These are phyloP conservation scores for Aspergillus tamarii DNA, from an alignment of 2,329 filamentous ascomycete species.

Conservation along the genomic window DNA sequence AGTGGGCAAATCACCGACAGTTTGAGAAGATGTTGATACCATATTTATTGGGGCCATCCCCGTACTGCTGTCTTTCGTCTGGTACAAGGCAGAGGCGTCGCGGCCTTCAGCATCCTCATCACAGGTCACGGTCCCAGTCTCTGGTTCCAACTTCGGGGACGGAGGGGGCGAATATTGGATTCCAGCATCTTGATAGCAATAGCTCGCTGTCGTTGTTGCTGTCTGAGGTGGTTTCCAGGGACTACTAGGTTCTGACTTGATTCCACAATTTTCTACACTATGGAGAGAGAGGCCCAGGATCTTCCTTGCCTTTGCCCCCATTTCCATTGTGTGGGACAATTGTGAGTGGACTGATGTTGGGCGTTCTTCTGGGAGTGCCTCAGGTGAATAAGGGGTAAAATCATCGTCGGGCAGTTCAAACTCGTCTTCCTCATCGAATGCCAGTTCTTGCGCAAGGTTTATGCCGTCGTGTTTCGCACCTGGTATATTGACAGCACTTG, in stretches of 20 bases:
- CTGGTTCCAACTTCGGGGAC: conserved; percentile 58
- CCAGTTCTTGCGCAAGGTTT: conserved; percentile 88
- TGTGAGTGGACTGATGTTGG: conserved; percentile 45
- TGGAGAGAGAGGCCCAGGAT: conserved; percentile 50
- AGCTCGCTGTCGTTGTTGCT: background rate
- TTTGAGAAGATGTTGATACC: conserved; percentile 49
- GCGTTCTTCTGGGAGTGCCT: conserved; percentile 48
- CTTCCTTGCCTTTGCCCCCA: conserved; percentile 47
- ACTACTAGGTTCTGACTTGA: conserved; percentile 37
- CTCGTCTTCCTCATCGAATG: conserved; percentile 78
- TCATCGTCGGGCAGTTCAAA: conserved; percentile 67
- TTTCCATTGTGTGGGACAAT: conserved; percentile 36
- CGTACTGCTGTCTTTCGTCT: conserved; percentile 32
- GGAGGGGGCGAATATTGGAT: conserved; percentile 82
- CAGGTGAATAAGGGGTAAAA: conserved; percentile 61
- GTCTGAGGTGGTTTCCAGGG: conserved; percentile 51
- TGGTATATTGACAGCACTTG: conserved; percentile 59
- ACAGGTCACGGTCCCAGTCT: conserved; percentile 13
- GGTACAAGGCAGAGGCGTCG: background rate
- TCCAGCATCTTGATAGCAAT: conserved; percentile 70
- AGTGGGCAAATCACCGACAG: conserved; percentile 41
- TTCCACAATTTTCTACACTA: conserved; percentile 29
- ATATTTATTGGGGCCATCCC: conserved; percentile 38
- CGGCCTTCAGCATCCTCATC: conserved; percentile 6
- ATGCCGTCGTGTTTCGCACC: conserved; percentile 66